phyloP scores from a whole-genome alignment of 768 basidiomycete species.

The Tylopilus sp. region DNA sequence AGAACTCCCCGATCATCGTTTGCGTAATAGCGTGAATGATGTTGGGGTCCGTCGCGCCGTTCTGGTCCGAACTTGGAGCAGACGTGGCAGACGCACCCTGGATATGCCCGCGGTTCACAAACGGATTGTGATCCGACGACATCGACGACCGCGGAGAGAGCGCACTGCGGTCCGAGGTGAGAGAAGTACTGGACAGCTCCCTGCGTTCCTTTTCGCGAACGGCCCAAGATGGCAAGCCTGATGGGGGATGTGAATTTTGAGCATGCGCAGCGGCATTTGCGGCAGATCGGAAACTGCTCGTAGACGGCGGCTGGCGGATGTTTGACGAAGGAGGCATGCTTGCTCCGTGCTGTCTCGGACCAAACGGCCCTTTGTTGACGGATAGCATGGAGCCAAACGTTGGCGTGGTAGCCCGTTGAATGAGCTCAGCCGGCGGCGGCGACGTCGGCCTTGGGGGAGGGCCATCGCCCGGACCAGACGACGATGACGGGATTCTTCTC shows the following conservation, averaged over 20 bases:
- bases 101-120: conserved; percentile 37
- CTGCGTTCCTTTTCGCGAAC: conserved; percentile 52
- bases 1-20: conserved; percentile 99
- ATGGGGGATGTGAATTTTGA: conserved; percentile 39
- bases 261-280: conserved; percentile 57
- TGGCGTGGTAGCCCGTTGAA: conserved; percentile 88
- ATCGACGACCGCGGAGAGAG: conserved; percentile 78
- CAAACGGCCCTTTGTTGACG: conserved; percentile 46
- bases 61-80: conserved; percentile 32
- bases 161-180: conserved; percentile 64
- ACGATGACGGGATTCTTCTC: conserved; percentile 44
- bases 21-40: conserved; percentile 97
- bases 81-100: conserved; percentile 42
- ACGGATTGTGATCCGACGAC: conserved; percentile 69
- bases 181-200: conserved; percentile 65
- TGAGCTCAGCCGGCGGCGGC: conserved; percentile 88
- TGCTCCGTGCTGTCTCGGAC: conserved; percentile 61
- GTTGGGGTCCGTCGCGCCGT: conserved; percentile 71
- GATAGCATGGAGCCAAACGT: conserved; percentile 65
- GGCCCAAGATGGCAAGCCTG: conserved; percentile 46
- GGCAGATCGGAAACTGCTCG: conserved; percentile 79
- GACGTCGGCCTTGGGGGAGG: conserved; percentile 89
- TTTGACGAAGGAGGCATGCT: conserved; percentile 71
- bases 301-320: conserved; percentile 71
- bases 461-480: conserved; percentile 47